Evolutionary conservation across 805 yeast genomes (phyloP), one percentile per base, ranked within the genome.

Genomic region (Saccharomycopsis sp.): DNA sequence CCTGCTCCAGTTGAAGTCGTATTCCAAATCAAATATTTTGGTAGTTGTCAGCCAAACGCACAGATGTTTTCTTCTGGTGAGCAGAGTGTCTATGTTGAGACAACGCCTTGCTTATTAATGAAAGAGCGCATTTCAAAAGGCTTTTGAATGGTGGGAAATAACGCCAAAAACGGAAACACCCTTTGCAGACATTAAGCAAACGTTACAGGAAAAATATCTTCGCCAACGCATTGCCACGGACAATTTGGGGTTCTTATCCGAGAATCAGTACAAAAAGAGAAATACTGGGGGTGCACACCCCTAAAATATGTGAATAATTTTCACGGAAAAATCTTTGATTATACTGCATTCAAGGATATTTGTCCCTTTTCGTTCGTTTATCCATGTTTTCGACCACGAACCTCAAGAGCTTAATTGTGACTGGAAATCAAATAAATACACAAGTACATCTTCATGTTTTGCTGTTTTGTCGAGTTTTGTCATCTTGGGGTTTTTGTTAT

Each of bases 311-410:
- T n/a, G 37, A 29, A 29, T 7, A 29, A 29, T 29, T 29, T 29
- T 12, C 37, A 29, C 12, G 24, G 15, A 50, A 50, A 24, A 24
- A 4, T 50, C 20, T 14, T 50, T 34, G 24, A 15, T 51, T 18
- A 51, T 20, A 12, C 34, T 50, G n/a, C 34, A 12, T 14, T 51
- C 20, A 51, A 23, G 54, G 54, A 51, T 8, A 51, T 51, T 23
- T 8, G 23, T 16, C 34, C 21, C 23, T 34, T 34, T 18, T 18
- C 14, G 40, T 16, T 23, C 34, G 8, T 24, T 51, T 20, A n/a
- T 34, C 54, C 54, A 44, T 18, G 48, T 12, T 44, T 5, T 12
- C 48, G 5, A 12, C 12, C 12, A 7, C 37, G 37, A 29, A 12
- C 37, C 37, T 29, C 37, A 29, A 29, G 37, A 29, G 37, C 12